Base-by-base conservation (phyloP, 306 rosid genomes). In the Quercus glauca region DNA sequence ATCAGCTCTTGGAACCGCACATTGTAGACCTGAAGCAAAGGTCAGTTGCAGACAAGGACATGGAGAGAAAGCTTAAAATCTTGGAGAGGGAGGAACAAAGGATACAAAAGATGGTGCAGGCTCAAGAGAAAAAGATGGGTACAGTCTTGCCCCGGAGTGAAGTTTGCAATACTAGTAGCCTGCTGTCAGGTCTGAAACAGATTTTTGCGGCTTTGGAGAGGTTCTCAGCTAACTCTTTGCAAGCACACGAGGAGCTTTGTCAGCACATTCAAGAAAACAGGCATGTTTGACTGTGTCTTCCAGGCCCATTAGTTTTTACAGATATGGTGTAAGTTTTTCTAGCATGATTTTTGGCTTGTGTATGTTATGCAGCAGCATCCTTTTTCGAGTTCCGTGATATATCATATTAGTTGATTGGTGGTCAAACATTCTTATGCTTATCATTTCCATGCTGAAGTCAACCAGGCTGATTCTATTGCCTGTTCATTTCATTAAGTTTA, bases 231-330 rank as follows among this genome's bases (percentile, higher is more conserved):
- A 75, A 84, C 65, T 80, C 90, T 59, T 73, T 88, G 53, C 55
- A 71, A 74, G 85, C 86, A 25, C 91, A 92, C 53, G 87, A 91
- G 82, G 91, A 91, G 60, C 88, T 92, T 64, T 77, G 78, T 74
- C 76, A 77, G 45, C 88, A 84, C 73, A 86, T 89, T 79, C 77
- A 83, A 75, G 83, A 57, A 76, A 75, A 82, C 15, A 26, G 28
- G 12, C 65, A 60, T 76, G 83, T 35, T 67, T 55, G 69, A 80
- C 76, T 86, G 79, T 3, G 8, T 68, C 61, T 37, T 77, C 68
- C 45, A 25, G 55, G 55, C 19, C 45, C 68, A 19, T 29, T 77
- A 78, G 69, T 58, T 70, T 59, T 13, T 17, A 33, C 43, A 55
- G 20, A 49, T 14, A 68, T 60, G 71, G 65, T 78, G 45, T 8